Evolutionary conservation across 768 basidiomycete genomes (phyloP), one percentile per base, ranked within the genome.

Genomic region (Leccinellum luteum): DNA sequence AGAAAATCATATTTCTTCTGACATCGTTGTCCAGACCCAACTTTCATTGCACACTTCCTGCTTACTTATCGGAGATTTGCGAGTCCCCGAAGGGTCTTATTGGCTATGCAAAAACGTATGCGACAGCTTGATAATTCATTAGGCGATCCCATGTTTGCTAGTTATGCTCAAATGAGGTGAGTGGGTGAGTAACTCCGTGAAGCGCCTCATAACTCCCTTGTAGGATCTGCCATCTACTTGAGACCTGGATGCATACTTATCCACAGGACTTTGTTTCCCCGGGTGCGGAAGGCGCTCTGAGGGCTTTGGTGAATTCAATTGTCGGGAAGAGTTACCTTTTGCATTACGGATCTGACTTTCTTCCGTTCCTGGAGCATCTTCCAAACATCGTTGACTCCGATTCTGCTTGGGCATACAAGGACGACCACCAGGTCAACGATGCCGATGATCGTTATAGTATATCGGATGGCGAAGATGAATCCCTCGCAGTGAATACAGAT

Each of bases 81-180:
- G 38, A 87, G 81, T 32, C 91, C 92, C 8, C 83, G 92, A 43
- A 86, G 81, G 57, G 75, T 94, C 17, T 76, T 94, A n/a, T 77
- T 92, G 47, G 87, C 90, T 6, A 91, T 94, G 87, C 89, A 92
- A 71, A 89, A 91, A 67, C 85, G 90, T 48, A 87, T 93, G 82
- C 83, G 88, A 32, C 84, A 87, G 61, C 75, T 94, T 14, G 87
- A 89, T 65, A 81, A 82, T 54, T 83, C 86, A 17, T 80, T 82
- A 13, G 84, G 84, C 7, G 90, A 94, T 74, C 87, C 88, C 1
- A 87, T 92, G 84, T 89, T 93, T 72, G 89, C 90, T 8, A 89
- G 86, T 64, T 93, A 87, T 72, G 90, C 89, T 7, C 92, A 94
- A 69, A 91, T 93, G 90, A 84, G 87, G 92, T 90, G 64, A 47